Base-by-base conservation (phyloP, 2,329 filamentous ascomycete species). In the Trichoderma koningiopsis region DNA sequence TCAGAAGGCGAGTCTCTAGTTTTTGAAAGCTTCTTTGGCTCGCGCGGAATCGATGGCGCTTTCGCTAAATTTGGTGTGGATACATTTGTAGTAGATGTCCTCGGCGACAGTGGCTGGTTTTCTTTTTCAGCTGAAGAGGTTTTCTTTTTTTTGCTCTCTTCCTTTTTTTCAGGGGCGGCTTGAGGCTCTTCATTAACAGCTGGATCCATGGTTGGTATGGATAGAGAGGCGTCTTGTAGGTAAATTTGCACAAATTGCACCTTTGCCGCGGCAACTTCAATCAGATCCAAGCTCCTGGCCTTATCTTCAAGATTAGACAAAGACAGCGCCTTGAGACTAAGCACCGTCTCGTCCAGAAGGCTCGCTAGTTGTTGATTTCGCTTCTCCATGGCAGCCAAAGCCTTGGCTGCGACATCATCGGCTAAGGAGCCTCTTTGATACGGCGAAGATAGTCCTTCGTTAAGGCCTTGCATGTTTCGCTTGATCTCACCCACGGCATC, bases 401-500 rank as follows among this genome's bases (percentile, higher is more conserved):
- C 80, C 29, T 72, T 75, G 57, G 74, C 72, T 11, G 75, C 73
- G 62, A 76, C 76, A 72, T 79, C 76, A 16, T 83, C 80, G 3
- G 74, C 74, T 27, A 82, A 76, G 1, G 80, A 72, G 52, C 79
- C 77, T 55, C 77, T 79, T 13, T 78, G 76, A 7, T 79, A 77
- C 62, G 79, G 80, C 16, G 80, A 77, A 35, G 80, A 83, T 37
- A 85, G 82, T 2, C 84, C 82, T 68, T 88, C 86, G 72, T 92
- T 90, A 37, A 91, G 83, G 35, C 86, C 86, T 74, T 91, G 87
- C 72, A 94, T 88, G 72, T 93, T 94, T 74, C 91, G 91, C 70
- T 88, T 87, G 61, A 95, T 91, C 79, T 96, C 93, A 10, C 89
- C 90, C 76, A 96, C 87, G 22, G 92, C 92, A 73, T 92, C 92